Evolutionary conservation across 2,329 filamentous ascomycete species (phyloP), one percentile per base, ranked within the genome.

Genomic region (Ceratocystis ficicola): DNA sequence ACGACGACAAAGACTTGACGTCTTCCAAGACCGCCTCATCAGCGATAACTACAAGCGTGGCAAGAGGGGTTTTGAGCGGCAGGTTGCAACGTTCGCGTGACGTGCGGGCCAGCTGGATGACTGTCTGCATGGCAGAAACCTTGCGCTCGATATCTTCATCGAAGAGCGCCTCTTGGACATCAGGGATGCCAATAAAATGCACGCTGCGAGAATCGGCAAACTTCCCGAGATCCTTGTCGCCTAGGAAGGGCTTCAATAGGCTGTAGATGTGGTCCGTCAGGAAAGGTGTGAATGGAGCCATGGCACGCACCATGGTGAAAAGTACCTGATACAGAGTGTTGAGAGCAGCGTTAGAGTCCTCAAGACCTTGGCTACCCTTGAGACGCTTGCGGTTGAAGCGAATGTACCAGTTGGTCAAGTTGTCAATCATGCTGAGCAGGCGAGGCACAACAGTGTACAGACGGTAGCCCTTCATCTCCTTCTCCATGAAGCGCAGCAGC

Each of bases 321-420:
- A 95, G 79, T 67, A 95, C 87, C 76, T 95, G 88, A 72, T 92
- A 93, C 32, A 95, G 81, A 2, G 90, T 93, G 77, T 95, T 94
- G 66, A 96, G 79, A 1, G 90, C 90, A 71, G 92, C 87, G 55
- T 86, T 78, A 10, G 90, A 94, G 73, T 95, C 90, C 15, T 89
- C 82, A 32, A 68, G 5, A 15, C 69, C 70, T 69, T 87, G 83
- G 72, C 89, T 88, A 65, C 90, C 90, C 83, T 94, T 95, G 69
- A 94, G 78, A 64, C 90, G 84, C 75, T 88, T 88, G 60, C 90
- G 83, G 77, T 94, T 94, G 80, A 94, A 92, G 66, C 89, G 83
- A 73, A 95, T 95, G 77, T 94, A 95, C 90, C 89, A 95, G 76
- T 95, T 95, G 7, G 90, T 94, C 20, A 87, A 87, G 75, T 92